Conservation (phyloP, 768 basidiomycete species). For the Leccinum pellstonianum region DNA sequence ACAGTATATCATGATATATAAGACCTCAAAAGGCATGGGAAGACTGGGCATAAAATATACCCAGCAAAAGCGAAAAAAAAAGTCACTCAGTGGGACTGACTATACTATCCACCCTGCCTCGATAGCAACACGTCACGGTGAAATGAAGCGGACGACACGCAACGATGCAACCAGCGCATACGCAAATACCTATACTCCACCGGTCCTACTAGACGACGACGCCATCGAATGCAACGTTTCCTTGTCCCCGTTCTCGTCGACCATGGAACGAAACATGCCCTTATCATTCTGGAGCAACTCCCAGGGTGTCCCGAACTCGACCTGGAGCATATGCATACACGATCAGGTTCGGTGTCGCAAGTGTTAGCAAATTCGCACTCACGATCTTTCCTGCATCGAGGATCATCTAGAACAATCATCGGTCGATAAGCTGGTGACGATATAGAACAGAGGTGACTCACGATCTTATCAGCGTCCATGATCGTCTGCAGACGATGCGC, state of each 20-base stretch:
- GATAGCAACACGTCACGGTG: background rate
- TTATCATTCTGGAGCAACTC: slow-evolving; percentile 50
- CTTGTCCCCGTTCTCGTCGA: slow-evolving; percentile 57
- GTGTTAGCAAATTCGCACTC: slow-evolving; percentile 1
- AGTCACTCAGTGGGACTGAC: background rate
- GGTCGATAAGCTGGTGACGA: background rate
- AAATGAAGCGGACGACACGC: background rate
- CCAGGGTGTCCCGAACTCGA: slow-evolving; percentile 51
- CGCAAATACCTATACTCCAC: background rate
- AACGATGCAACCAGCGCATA: background rate
- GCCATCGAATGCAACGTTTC: slow-evolving; percentile 45
- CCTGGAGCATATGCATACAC: background rate
- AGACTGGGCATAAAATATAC: background rate
- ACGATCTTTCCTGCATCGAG: slow-evolving; percentile 43
- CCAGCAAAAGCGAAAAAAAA: background rate
- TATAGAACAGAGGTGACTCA: slow-evolving; percentile 20
- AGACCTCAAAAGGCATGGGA: no score
- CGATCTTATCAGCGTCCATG: slow-evolving; percentile 61
- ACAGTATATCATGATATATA: no score
- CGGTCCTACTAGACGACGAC: background rate
- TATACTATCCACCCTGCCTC: background rate
- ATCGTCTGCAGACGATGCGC: slow-evolving; percentile 59
- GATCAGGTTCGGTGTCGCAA: background rate
- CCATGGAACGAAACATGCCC: slow-evolving; percentile 52
- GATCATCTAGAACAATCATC: slow-evolving; percentile 35